Base-by-base conservation (phyloP, 2,329 filamentous ascomycete genomes). In the Arthroderma uncinatum region DNA sequence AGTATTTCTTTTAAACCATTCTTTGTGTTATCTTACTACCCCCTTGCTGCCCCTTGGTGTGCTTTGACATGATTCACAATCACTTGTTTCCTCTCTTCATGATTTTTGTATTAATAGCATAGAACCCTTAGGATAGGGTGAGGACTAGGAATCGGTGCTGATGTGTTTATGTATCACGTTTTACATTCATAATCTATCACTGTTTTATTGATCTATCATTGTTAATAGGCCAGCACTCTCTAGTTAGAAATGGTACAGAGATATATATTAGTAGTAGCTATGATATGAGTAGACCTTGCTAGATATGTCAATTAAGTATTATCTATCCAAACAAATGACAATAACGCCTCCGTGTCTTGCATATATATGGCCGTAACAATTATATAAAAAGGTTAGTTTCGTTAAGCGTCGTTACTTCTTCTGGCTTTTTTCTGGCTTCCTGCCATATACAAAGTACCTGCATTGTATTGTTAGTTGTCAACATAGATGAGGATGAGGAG, bases 401-500 rank as follows among this genome's bases (percentile, higher is more conserved):
- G 10, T 42, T 42, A 42, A 7, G 19, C n/a, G n/a, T n/a, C n/a
- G 16, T 42, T 9, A 42, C 23, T 2, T 40, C 37, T 42, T 42
- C 39, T 23, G 8, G 19, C 19, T 10, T 3, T 23, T 40, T 28
- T 28, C 33, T 4, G 53, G 53, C 40, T 55, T 55, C 19, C 53
- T 33, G 34, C 23, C 53, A 14, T 55, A 55, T 16, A 55, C 53
- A 84, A 55, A 55, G 21, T 39, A 40, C 19, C 53, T 55, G 25
- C 23, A 28, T 23, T 1, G 37, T 12, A n/a, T 8, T 9, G 12
- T 34, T 42, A 23, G 23, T 9, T 33, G 25, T 16, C n/a, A n/a
- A n/a, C n/a, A n/a, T n/a, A n/a, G n/a, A n/a, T n/a, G n/a, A n/a
- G n/a, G n/a, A n/a, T n/a, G n/a, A n/a, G n/a, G n/a, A n/a, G n/a